A percentile compares a stretch with the other conserved stretches of the same genome.
phyloP scores from a whole-genome alignment of 306 rosid genomes.

The Quercus variabilis region DNA sequence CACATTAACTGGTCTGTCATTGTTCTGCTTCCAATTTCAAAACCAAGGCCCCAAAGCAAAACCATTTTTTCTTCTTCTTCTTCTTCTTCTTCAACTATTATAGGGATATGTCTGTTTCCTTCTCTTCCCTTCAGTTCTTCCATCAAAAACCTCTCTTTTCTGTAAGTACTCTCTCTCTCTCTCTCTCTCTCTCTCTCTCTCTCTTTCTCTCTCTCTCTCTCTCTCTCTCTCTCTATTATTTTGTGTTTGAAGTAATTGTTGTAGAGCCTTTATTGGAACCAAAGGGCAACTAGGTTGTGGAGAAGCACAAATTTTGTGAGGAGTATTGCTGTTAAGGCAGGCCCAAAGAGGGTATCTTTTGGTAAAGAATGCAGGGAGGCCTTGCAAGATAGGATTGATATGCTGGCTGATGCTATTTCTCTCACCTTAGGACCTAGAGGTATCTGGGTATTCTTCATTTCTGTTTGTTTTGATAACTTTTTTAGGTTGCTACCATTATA shows the following conservation, averaged over 20 bases:
- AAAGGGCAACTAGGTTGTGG: constrained; percentile 30
- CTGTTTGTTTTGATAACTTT: too few relatives aligned
- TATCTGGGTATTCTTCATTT: too few relatives aligned
- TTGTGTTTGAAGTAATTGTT: constrained; percentile 1
- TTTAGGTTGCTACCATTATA: too few relatives aligned
- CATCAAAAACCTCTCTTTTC: constrained; percentile 26
- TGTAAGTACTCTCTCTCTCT: constrained; percentile 29
- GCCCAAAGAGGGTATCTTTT: too few relatives aligned
- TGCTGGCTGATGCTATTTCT: too few relatives aligned
- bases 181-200: constrained; percentile 20
- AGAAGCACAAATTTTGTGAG: constrained; percentile 1
- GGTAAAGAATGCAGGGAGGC: too few relatives aligned
- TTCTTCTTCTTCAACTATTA: too few relatives aligned
- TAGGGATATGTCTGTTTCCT: constrained; percentile 26
- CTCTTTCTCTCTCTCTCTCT: not conserved
- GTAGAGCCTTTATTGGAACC: constrained; percentile 42
- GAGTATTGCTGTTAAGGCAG: too few relatives aligned
- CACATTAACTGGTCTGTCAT: too few relatives aligned
- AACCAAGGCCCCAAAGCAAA: constrained; percentile 2
- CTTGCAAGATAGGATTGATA: too few relatives aligned
- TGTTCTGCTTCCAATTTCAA: not conserved
- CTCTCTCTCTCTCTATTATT: constrained; percentile 14
- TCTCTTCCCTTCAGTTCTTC: constrained; percentile 20
- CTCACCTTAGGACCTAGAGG: too few relatives aligned
- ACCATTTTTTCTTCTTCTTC: constrained; percentile 2